phyloP scores from a whole-genome alignment of 768 basidiomycete species.

The Coprinellus aureogranulatus region DNA sequence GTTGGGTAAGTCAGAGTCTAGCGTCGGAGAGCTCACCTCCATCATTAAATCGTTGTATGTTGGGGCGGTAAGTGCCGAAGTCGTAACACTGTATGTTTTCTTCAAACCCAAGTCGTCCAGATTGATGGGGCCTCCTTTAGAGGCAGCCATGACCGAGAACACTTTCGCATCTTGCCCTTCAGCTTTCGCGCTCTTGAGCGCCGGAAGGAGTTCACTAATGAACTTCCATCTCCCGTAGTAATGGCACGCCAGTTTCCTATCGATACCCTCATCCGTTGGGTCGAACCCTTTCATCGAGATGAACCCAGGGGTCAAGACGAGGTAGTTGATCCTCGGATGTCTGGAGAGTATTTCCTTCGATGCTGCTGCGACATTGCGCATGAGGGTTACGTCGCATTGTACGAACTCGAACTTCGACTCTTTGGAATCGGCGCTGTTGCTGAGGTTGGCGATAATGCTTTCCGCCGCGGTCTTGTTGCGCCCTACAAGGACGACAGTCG shows the following conservation, averaged over 20 bases:
- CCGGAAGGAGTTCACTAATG: conserved; percentile 42
- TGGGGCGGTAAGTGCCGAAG: conserved; percentile 31
- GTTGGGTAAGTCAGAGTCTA: neutral
- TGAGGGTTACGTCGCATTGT: conserved; percentile 42
- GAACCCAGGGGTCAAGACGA: conserved; percentile 46
- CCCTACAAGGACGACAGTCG: conserved; percentile 44
- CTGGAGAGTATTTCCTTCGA: conserved; percentile 30
- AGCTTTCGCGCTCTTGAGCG: conserved; percentile 40
- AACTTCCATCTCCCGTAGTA: conserved; percentile 56
- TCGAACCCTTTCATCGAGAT: conserved; percentile 35
- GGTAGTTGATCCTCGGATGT: conserved; percentile 48
- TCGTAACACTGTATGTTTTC: conserved; percentile 36
- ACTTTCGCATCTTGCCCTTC: conserved; percentile 52
- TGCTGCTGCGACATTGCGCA: conserved; percentile 40
- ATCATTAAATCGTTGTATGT: conserved; percentile 58
- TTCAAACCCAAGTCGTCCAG: conserved; percentile 48
- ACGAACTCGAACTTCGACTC: conserved; percentile 38
- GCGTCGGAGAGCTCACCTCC: conserved; percentile 32
- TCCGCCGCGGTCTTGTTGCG: conserved; percentile 42
- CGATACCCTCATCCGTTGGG: conserved; percentile 33
- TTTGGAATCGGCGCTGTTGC: conserved; percentile 25
- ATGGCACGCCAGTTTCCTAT: conserved; percentile 37
- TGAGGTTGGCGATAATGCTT: conserved; percentile 33
- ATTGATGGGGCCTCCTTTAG: conserved; percentile 36
- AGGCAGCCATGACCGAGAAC: conserved; percentile 42